Evolutionary conservation across 2,329 filamentous ascomycete genomes (phyloP), one percentile per base, ranked within the genome.

Genomic region (Ophiostoma australiae): DNA sequence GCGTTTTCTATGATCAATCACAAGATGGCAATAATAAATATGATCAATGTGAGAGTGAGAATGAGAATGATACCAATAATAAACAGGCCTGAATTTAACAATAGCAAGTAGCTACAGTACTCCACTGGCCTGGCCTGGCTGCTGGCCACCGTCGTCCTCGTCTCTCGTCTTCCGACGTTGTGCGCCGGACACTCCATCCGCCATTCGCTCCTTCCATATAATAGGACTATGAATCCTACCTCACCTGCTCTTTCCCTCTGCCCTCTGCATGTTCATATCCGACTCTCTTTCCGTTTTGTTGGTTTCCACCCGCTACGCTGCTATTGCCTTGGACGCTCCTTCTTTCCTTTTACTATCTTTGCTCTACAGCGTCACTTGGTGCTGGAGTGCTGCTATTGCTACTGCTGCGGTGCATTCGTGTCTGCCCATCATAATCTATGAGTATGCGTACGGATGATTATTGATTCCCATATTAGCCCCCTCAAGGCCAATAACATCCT

Each of bases 101-200:
- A 35, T 15, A 65, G 10, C 10, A 1, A 4, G 58, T 0, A 37
- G 23, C 20, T 8, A 6, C 33, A 13, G 31, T 39, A 33, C 63
- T 23, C 63, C 58, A 63, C 58, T 63, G 58, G 27, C n/a, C 63
- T 41, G n/a, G 33, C 35, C 61, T 65, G 31, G 61, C 27, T 31
- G 27, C 55, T 15, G 7, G 33, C 20, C 63, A 23, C 63, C 6
- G 11, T 39, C 35, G 35, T 39, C 63, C 17, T 66, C 63, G 63
- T 66, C 58, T 17, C 23, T 33, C 23, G 58, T 63, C 52, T 58
- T 13, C 41, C 63, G 44, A n/a, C n/a, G 20, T 58, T 35, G 65
- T n/a, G 66, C 67, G 66, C 52, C 70, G 66, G 37, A 35, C 70
- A 69, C 55, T 39, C 23, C 70, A 69, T 41, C 70, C 70, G 41